Conservation (phyloP, 2,329 filamentous ascomycete genomes). For the Hypoxylon sp. region DNA sequence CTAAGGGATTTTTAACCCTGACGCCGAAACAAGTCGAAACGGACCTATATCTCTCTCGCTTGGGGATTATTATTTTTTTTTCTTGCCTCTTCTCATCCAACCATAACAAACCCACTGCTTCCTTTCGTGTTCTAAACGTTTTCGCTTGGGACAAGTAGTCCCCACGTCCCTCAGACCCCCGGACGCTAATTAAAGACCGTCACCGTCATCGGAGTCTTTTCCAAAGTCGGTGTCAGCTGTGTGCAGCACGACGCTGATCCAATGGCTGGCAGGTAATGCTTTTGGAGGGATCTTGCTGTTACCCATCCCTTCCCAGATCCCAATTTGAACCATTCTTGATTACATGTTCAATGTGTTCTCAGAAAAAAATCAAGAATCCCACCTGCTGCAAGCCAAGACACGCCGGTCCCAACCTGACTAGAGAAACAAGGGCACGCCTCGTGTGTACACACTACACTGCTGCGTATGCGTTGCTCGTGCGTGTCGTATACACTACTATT, state of each 20-base stretch:
- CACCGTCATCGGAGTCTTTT: slow-evolving; percentile 47
- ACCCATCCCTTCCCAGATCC: slow-evolving; percentile 44
- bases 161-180: slow-evolving; percentile 36
- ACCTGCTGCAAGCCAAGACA: slow-evolving; percentile 47
- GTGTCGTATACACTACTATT: slow-evolving; percentile 22
- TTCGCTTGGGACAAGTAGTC: slow-evolving; percentile 38
- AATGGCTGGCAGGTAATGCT: slow-evolving; percentile 36
- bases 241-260: slow-evolving; percentile 39
- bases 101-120: slow-evolving; percentile 42
- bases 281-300: slow-evolving; percentile 39
- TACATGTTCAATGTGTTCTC: slow-evolving; percentile 37
- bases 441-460: slow-evolving; percentile 16
- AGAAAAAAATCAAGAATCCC: slow-evolving; percentile 37
- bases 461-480: slow-evolving; percentile 19
- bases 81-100: slow-evolving; percentile 32
- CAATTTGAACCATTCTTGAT: slow-evolving; percentile 39
- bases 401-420: slow-evolving; percentile 40
- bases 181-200: slow-evolving; percentile 47
- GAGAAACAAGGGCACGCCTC: slow-evolving; percentile 40
- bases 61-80: slow-evolving; percentile 24
- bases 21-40: slow-evolving; percentile 43
- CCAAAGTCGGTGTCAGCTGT: slow-evolving; percentile 41
- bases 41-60: slow-evolving; percentile 33
- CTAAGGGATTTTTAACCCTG: slow-evolving; percentile 41
- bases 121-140: slow-evolving; percentile 38